Base-by-base conservation (phyloP, 352 stramenopile genomes). In the Phytopythium vexans region DNA sequence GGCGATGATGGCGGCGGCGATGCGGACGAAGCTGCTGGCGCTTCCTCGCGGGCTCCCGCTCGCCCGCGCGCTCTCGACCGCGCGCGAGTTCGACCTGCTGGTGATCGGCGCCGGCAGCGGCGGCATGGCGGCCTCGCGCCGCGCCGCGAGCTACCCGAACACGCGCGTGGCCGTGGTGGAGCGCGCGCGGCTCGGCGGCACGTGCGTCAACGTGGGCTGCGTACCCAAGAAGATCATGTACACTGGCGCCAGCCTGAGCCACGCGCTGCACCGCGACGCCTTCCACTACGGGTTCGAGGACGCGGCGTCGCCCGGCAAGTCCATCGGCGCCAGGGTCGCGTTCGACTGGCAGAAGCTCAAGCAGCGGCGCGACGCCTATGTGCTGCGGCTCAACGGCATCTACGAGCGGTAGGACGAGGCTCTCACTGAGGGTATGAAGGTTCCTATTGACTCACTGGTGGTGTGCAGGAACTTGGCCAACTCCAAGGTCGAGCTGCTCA, bases 161-260 rank as follows among this genome's bases (percentile, higher is more conserved):
- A 98, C 74, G 82, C 97, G 97, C 62, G 96, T 99, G 16, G 95
- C 92, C 3, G 76, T 99, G 12, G 80, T 99, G 27, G 97, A 99
- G 71, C 76, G 84, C n/a, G 68, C 67, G 47, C 74, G 74, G 35
- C 66, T 92, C 48, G 97, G 95, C 47, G 97, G 97, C 51, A 99
- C 97, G n/a, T 99, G 97, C 60, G 97, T 99, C 47, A 99, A 99
- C 68, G 95, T 99, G 1, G 96, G 97, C 52, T 99, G 97, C 76
- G 96, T 99, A 41, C 97, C 97, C n/a, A 99, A 99, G 74, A 99
- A 99, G 68, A 88, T 99, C 51, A 99, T 99, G 96, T 90, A 77
- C 56, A 58, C 84, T n/a, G 82, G 79, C 8, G 82, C 82, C 9
- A 81, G 77, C 42, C 79, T 92, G 64, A 61, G 54, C 8, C 77